phyloP scores from a whole-genome alignment of 345 rosid species.

The Camelina neglecta region DNA sequence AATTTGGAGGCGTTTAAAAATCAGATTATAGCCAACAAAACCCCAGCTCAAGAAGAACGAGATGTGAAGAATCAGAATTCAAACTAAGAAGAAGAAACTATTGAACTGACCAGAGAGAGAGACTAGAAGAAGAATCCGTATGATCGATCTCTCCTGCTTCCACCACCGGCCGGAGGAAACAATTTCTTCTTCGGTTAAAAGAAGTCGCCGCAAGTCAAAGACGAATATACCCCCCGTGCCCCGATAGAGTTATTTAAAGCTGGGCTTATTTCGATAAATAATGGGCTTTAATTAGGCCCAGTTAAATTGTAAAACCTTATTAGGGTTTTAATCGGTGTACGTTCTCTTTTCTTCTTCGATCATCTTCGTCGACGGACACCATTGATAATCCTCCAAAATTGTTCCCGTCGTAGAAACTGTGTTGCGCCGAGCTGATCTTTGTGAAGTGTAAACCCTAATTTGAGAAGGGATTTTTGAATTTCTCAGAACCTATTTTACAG shows the following conservation, averaged over 20 bases:
- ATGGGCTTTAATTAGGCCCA: constrained; percentile 27
- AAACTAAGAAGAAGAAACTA: neutral
- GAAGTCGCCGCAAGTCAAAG: neutral
- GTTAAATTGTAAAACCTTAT: constrained; percentile 32
- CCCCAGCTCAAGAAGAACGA: neutral
- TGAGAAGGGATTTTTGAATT: neutral
- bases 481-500: neutral
- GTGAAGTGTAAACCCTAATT: constrained; percentile 2
- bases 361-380: neutral
- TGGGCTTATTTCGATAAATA: neutral
- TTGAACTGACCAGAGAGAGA: constrained; percentile 41
- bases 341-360: neutral
- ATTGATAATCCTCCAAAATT: constrained; percentile 17
- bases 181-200: neutral
- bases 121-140: constrained; percentile 21
- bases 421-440: neutral
- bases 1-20: neutral
- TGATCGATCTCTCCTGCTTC: constrained; percentile 31
- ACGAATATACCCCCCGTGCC: constrained; percentile 9
- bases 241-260: neutral
- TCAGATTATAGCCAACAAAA: neutral
- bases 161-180: constrained; percentile 36
- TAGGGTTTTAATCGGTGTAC: constrained; percentile 29
- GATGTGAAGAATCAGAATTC: neutral
- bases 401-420: neutral